A percentile compares a stretch with the other conserved stretches of the same genome.
These are phyloP conservation scores for Amesomyces nigricolor DNA, from an alignment of 2,329 filamentous ascomycete species.

Conservation along the genomic window DNA sequence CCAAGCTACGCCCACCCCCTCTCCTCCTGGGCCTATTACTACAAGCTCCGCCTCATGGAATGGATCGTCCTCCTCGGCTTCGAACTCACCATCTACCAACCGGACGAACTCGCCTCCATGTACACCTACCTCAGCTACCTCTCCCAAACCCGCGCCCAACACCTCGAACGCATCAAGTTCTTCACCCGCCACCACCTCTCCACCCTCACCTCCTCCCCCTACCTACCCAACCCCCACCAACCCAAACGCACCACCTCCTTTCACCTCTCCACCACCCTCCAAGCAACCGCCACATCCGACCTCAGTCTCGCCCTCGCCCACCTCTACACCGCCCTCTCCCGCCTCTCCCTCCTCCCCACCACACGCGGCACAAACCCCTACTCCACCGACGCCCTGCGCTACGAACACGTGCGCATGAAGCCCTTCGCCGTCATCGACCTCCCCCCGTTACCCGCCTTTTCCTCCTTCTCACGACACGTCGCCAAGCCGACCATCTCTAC, in stretches of 20 bases:
- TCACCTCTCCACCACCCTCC: slow-evolving; percentile 56
- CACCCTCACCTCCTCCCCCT: not conserved
- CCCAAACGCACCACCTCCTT: slow-evolving; percentile 47
- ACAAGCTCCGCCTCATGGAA: slow-evolving; percentile 85
- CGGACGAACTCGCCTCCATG: slow-evolving; percentile 79
- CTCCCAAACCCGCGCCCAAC: slow-evolving; percentile 58
- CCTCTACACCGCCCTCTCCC: slow-evolving; percentile 61
- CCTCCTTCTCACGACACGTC: slow-evolving; percentile 49
- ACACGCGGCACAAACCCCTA: slow-evolving; percentile 47
- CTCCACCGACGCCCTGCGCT: slow-evolving; percentile 61
- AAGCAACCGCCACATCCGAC: slow-evolving; percentile 58
- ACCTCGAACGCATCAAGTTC: slow-evolving; percentile 67
- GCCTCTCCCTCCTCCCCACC: slow-evolving; percentile 43
- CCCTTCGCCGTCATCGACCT: slow-evolving; percentile 67
- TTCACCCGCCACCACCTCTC: slow-evolving; percentile 47
- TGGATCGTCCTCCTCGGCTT: slow-evolving; percentile 88
- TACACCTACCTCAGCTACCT: slow-evolving; percentile 84
- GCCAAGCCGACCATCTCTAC: slow-evolving; percentile 37
- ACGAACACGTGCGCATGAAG: slow-evolving; percentile 74
- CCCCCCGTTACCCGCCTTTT: slow-evolving; percentile 60
- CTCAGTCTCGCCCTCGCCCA: slow-evolving; percentile 50
- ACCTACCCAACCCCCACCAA: slow-evolving; percentile 28
- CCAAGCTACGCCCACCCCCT: slow-evolving; percentile 64
- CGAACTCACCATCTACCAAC: slow-evolving; percentile 83
- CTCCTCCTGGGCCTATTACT: slow-evolving; percentile 82